These are phyloP conservation scores for Priceomyces haplophilus DNA, from an alignment of 805 yeast genomes.

Conservation along the genomic window DNA sequence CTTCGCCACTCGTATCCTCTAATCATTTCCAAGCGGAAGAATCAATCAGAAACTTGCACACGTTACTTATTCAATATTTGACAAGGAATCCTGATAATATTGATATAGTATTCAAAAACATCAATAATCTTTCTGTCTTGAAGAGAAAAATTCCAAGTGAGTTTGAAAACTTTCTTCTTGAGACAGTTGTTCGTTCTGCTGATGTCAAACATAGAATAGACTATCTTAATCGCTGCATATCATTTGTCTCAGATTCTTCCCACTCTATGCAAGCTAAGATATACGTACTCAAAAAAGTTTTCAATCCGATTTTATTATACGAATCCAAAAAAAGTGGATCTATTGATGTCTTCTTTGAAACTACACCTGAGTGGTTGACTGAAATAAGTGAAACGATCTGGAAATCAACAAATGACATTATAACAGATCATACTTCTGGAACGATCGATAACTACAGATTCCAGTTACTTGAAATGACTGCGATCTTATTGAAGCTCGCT, in stretches of 20 bases:
- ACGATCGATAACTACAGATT: constrained; percentile 70
- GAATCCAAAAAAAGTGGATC: constrained; percentile 54
- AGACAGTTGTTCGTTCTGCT: constrained; percentile 48
- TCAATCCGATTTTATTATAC: constrained; percentile 62
- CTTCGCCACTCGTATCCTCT: constrained; percentile 50
- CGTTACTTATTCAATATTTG: constrained; percentile 28
- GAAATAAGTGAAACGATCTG: constrained; percentile 65
- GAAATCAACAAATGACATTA: constrained; percentile 58
- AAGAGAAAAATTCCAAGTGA: constrained; percentile 44
- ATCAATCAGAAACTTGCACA: constrained; percentile 61
- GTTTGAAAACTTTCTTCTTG: constrained; percentile 57
- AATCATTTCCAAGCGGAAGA: constrained; percentile 70
- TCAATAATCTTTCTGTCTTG: constrained; percentile 41
- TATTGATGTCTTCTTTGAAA: constrained; percentile 44
- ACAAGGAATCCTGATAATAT: constrained; percentile 20
- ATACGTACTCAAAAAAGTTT: constrained; percentile 52
- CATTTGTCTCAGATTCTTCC: constrained; percentile 44
- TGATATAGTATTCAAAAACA: constrained; percentile 28
- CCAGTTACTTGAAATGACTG: constrained; percentile 77
- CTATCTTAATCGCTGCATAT: constrained; percentile 52
- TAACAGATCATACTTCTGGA: constrained; percentile 57
- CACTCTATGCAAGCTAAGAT: constrained; percentile 52
- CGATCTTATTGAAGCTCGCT: constrained; percentile 68
- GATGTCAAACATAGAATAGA: constrained; percentile 47
- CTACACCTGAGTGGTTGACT: constrained; percentile 59